Evolutionary conservation across 2,329 filamentous ascomycete species (phyloP).

Genomic region (Aphanocladium album): DNA sequence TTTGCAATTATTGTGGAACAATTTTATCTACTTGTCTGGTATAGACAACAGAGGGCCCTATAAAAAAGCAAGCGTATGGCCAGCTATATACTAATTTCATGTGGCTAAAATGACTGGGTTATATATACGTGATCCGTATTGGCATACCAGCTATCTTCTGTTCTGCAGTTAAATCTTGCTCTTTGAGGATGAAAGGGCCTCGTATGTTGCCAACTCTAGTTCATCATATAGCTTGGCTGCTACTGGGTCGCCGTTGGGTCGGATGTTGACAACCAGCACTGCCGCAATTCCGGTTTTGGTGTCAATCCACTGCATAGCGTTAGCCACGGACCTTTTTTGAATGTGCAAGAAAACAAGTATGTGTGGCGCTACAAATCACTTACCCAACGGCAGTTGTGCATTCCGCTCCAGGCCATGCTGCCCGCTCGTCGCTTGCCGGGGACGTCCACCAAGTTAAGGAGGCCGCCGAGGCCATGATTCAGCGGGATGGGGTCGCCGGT

Average conservation of each 20-base stretch:
- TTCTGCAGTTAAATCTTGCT: neutral
- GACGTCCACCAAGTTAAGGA: slow-evolving; percentile 35
- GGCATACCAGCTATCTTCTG: neutral
- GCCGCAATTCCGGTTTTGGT: slow-evolving; percentile 34
- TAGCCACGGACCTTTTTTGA: neutral
- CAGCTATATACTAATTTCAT: neutral
- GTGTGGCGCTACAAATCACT: slow-evolving; percentile 16
- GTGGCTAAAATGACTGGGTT: neutral
- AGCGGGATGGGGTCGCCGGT: slow-evolving; percentile 23
- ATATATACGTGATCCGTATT: neutral
- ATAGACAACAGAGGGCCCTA: no score
- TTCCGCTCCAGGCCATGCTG: slow-evolving; percentile 41
- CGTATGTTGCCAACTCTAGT: slow-evolving; percentile 36
- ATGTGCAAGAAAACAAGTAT: neutral
- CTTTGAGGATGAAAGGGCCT: neutral
- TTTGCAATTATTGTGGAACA: neutral
- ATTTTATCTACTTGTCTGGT: no score
- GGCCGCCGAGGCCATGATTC: slow-evolving; percentile 34
- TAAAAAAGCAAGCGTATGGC: neutral
- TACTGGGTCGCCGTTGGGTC: slow-evolving; percentile 33
- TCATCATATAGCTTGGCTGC: slow-evolving; percentile 33
- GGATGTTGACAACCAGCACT: slow-evolving; percentile 33
- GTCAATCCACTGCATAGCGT: slow-evolving; percentile 31
- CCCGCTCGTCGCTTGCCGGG: slow-evolving; percentile 36
- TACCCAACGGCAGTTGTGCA: slow-evolving; percentile 40